Evolutionary conservation across 1,284 basidiomycete species (phyloP), one percentile per base, ranked within the genome.

Genomic region (Omphalotus olearius): DNA sequence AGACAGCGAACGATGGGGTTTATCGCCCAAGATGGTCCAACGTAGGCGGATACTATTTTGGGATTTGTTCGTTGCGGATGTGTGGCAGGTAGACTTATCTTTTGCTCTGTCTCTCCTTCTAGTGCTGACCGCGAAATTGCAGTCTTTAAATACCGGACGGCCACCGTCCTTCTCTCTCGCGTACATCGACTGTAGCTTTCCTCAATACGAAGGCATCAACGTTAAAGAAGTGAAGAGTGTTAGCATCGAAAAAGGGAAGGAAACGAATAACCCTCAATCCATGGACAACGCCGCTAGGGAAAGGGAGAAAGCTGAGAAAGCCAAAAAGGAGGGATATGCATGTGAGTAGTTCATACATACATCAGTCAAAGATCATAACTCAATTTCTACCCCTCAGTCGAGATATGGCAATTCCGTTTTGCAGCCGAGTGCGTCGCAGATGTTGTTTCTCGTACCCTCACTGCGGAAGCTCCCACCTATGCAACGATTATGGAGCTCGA

Each of bases 401-500:
- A 76, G 49, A 66, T 72, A 3, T 88, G 82, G 82, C 70, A 72
- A 49, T 82, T 77, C 61, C 77, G 78, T 4, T 89, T 88, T 59
- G 77, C 83, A 0, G 66, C 73, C 2, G 81, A 88, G 57, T 82
- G 80, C 56, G 78, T 86, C 2, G 75, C 84, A 0, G 80, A 85
- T 16, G 81, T 88, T 5, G 76, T 79, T 0, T 66, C 77, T 3
- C 74, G 76, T n/a, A 85, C 83, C 0, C 68, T 88, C 23, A 81
- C 79, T 0, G 76, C 84, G 0, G 78, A 83, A 53, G 67, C 80
- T 3, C 85, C 85, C 0, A 76, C 72, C 17, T 88, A 88, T 59
- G 69, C 77, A 0, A 80, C 78, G 1, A 83, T 88, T 60, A 80
- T 85, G 76, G 86, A 86, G 43, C 73, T 88, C 4, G 86, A 88